A percentile compares a stretch with the other conserved stretches of the same genome.
Evolutionary conservation across 2,329 filamentous ascomycete species (phyloP).

Genomic region (Aureobasidium uvarum): DNA sequence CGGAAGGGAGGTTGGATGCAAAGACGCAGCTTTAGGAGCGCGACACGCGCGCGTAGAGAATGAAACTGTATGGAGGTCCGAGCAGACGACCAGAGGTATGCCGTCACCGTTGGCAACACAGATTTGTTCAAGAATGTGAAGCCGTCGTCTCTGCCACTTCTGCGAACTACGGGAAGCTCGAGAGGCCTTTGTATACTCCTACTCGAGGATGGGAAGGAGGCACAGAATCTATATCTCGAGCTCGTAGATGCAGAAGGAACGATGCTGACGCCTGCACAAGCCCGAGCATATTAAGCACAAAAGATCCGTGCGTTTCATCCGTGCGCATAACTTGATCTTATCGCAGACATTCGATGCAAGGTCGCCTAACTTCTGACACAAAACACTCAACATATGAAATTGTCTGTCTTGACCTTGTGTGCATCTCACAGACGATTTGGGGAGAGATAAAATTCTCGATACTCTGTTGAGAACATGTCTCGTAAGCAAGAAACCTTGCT

Average conservation of each 20-base stretch:
- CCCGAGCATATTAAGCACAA: neutral
- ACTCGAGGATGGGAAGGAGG: neutral
- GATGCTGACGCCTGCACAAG: conserved; percentile 8
- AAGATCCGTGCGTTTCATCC: neutral
- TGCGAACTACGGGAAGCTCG: neutral
- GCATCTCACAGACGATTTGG: neutral
- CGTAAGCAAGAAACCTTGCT: too few species aligned
- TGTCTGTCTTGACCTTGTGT: neutral
- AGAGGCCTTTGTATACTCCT: neutral
- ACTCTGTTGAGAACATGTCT: too few species aligned
- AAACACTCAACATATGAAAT: neutral
- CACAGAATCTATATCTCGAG: neutral
- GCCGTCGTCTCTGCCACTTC: neutral
- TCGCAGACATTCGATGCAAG: neutral
- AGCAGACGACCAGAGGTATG: conserved; percentile 4
- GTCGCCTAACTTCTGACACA: conserved; percentile 6
- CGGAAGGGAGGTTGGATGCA: conserved; percentile 16
- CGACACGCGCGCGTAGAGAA: conserved; percentile 3
- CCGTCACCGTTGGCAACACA: conserved; percentile 11
- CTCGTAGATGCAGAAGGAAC: neutral
- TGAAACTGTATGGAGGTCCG: conserved; percentile 10
- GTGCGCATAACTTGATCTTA: conserved; percentile 18
- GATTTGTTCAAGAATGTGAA: conserved; percentile 6
- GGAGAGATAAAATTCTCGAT: neutral
- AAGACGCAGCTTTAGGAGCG: conserved; percentile 11